Percentiles rank a stretch among this genome's conserved stretches.
phyloP scores from a whole-genome alignment of 805 yeast genomes.

The Metahyphopichia silvanorum region DNA sequence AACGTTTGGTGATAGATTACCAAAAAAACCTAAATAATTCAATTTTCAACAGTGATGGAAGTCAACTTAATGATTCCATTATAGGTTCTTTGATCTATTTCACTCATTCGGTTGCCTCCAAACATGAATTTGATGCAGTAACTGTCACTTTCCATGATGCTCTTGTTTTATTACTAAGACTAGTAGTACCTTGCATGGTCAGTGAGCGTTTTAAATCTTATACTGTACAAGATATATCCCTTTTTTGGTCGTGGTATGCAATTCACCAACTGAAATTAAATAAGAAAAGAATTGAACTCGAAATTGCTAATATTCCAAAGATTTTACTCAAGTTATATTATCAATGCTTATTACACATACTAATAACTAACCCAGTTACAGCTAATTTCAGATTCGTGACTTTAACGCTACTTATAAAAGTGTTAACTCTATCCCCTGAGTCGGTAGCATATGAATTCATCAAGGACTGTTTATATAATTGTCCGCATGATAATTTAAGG shows the following conservation, averaged over 20 bases:
- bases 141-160: constrained; percentile 18
- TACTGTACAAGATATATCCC: constrained; percentile 23
- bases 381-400: constrained; percentile 38
- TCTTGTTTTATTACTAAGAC: constrained; percentile 20
- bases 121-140: constrained; percentile 12
- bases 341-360: constrained; percentile 23
- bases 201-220: constrained; percentile 17
- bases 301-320: constrained; percentile 28
- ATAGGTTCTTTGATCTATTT: constrained; percentile 22
- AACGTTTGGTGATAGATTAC: constrained; percentile 37
- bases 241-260: constrained; percentile 40
- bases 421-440: constrained; percentile 59
- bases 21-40: constrained; percentile 29
- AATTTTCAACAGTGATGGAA: constrained; percentile 22
- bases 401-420: constrained; percentile 60
- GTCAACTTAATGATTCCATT: constrained; percentile 25
- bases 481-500: constrained; percentile 63
- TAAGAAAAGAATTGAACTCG: constrained; percentile 20
- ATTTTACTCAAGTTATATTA: constrained; percentile 25
- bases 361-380: constrained; percentile 14
- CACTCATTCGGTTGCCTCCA: constrained; percentile 14
- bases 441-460: constrained; percentile 56
- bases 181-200: constrained; percentile 34
- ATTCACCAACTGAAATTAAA: constrained; percentile 15
- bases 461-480: constrained; percentile 57